Conservation (phyloP, 306 rosid genomes). For the Sophora flavescens region DNA sequence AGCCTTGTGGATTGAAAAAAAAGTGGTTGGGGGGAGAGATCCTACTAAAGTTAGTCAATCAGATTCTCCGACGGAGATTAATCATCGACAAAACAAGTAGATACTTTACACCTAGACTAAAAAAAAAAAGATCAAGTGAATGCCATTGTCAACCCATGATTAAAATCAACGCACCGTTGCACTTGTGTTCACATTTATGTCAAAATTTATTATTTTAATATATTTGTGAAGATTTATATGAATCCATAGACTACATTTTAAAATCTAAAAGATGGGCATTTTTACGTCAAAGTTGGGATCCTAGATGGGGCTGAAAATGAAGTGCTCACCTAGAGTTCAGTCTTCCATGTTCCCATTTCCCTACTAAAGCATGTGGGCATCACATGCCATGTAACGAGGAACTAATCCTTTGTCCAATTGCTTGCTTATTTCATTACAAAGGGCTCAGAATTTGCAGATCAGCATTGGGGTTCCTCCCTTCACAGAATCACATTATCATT, state of each 20-base stretch:
- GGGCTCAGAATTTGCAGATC: constrained; percentile 40
- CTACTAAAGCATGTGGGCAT: constrained; percentile 61
- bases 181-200: constrained; percentile 30
- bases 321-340: constrained; percentile 41
- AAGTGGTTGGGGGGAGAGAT: too few relatives aligned
- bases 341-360: constrained; percentile 58
- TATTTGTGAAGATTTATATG: neutral
- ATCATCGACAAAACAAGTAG: too few relatives aligned
- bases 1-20: too few relatives aligned
- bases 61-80: too few relatives aligned
- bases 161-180: constrained; percentile 47
- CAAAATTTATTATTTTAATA: neutral
- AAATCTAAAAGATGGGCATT: constrained; percentile 7
- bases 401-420: constrained; percentile 30
- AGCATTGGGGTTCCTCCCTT: constrained; percentile 43
- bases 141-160: constrained; percentile 58
- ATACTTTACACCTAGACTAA: too few relatives aligned
- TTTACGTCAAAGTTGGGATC: constrained; percentile 37
- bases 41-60: too few relatives aligned
- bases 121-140: constrained; percentile 36
- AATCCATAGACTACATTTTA: constrained; percentile 8
- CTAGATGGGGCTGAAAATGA: constrained; percentile 42
- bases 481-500: constrained; percentile 29
- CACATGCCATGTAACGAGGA: constrained; percentile 54
- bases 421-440: constrained; percentile 31